phyloP scores from a whole-genome alignment of 2,329 filamentous ascomycete genomes.

The Mariannaea sp. region DNA sequence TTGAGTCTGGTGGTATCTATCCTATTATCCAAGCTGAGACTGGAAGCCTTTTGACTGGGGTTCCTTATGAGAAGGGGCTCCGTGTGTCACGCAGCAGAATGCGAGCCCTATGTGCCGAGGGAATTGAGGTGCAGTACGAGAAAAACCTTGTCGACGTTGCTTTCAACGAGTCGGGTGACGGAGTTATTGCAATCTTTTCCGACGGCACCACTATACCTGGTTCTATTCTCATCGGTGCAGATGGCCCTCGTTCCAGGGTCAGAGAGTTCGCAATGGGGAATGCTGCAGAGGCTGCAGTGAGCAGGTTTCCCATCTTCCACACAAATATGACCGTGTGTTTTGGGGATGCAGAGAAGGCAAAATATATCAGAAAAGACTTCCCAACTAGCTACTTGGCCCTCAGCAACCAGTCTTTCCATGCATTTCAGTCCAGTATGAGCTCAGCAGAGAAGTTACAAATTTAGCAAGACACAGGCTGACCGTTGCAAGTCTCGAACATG shows the following conservation, averaged over 20 bases:
- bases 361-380: slow-evolving; percentile 22
- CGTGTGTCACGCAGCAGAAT: slow-evolving; percentile 30
- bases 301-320: slow-evolving; percentile 34
- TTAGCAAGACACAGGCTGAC: background rate
- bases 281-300: slow-evolving; percentile 24
- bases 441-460: too few relatives aligned
- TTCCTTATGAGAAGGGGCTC: slow-evolving; percentile 29
- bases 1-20: slow-evolving; percentile 28
- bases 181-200: slow-evolving; percentile 22
- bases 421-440: slow-evolving; percentile 30
- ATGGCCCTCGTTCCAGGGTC: slow-evolving; percentile 28
- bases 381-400: slow-evolving; percentile 32
- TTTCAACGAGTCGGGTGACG: slow-evolving; percentile 25
- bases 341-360: slow-evolving; percentile 29
- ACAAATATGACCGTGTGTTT: slow-evolving; percentile 35
- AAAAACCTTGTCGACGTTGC: slow-evolving; percentile 27
- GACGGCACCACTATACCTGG: slow-evolving; percentile 20
- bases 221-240: slow-evolving; percentile 28
- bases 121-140: slow-evolving; percentile 27
- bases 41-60: slow-evolving; percentile 23
- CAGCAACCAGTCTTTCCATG: slow-evolving; percentile 30
- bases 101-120: slow-evolving; percentile 26
- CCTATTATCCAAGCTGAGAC: slow-evolving; percentile 33
- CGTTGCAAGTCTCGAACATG: slow-evolving; percentile 29
- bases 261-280: slow-evolving; percentile 30